A percentile compares a stretch with the other conserved stretches of the same genome.
Evolutionary conservation across 23 red algal genomes (phyloP).

Genomic region (Gracilaria gracilis): DNA sequence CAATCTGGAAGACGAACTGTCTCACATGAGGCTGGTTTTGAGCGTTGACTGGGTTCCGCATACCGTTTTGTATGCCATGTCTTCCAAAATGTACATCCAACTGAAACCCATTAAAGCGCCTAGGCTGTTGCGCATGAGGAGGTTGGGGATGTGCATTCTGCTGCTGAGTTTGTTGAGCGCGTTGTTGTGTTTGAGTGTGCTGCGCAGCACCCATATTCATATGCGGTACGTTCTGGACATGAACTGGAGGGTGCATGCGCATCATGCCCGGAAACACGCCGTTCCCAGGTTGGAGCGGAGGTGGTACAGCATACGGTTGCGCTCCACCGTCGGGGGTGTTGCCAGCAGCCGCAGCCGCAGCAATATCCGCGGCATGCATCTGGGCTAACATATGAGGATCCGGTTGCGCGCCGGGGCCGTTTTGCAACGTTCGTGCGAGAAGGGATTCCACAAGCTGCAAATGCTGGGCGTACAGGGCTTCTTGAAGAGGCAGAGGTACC

Average conservation of each 20-base stretch:
- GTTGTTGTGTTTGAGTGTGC: neutral
- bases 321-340: neutral
- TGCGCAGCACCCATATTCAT: constrained; percentile 26
- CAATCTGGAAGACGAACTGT: constrained; percentile 72
- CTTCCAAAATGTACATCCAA: constrained; percentile 35
- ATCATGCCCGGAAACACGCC: constrained; percentile 11
- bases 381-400: constrained; percentile 18
- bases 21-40: constrained; percentile 47
- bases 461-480: constrained; percentile 14
- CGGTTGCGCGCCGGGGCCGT: constrained; percentile 2
- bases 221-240: neutral
- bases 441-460: constrained; percentile 15
- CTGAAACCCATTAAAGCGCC: constrained; percentile 33
- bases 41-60: constrained; percentile 1
- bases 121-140: neutral
- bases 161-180: neutral
- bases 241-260: constrained; percentile 15
- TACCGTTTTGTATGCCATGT: constrained; percentile 3
- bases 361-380: constrained; percentile 7
- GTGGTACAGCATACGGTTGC: neutral
- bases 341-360: neutral
- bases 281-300: constrained; percentile 22
- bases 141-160: neutral
- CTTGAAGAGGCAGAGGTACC: constrained; percentile 19
- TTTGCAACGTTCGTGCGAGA: constrained; percentile 10